A percentile compares a stretch with the other conserved stretches of the same genome.
Conservation (phyloP, 352 stramenopile genomes). For the Phytophthora crassamura region DNA sequence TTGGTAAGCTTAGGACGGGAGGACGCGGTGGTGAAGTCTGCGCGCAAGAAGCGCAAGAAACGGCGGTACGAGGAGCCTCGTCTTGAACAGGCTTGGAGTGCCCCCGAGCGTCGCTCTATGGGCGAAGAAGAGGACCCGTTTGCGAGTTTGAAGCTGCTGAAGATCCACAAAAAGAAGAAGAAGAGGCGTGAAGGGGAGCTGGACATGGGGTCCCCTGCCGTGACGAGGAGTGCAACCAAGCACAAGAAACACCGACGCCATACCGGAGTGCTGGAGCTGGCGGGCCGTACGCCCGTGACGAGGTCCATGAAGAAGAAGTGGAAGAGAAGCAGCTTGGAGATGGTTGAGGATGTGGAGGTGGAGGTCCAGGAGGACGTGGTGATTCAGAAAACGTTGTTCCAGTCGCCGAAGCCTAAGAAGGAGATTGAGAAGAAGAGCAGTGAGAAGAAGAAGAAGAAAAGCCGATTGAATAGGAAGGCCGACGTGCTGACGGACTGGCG, state of each 20-base stretch:
- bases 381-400: conserved; percentile 49
- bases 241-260: conserved; percentile 4
- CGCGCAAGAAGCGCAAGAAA: conserved; percentile 37
- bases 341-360: conserved; percentile 15
- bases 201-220: conserved; percentile 6
- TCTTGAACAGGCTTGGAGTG: conserved; percentile 4
- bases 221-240: conserved; percentile 25
- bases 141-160: conserved; percentile 19
- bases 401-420: conserved; percentile 20
- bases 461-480: conserved; percentile 18
- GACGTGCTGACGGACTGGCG: conserved; percentile 35
- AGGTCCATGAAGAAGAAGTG: conserved; percentile 37
- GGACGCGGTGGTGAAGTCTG: conserved; percentile 36
- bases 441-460: neutral
- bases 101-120: conserved; percentile 2
- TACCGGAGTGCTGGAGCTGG: conserved; percentile 30
- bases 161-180: conserved; percentile 22
- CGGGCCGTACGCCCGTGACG: conserved; percentile 25
- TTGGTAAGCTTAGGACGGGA: conserved; percentile 35
- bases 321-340: conserved; percentile 34
- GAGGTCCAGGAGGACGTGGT: conserved; percentile 34
- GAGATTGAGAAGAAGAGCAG: neutral
- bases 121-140: conserved; percentile 39
- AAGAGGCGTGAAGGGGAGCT: conserved; percentile 3
- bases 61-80: conserved; percentile 6